Conservation (phyloP, 108 stramenopile genomes). For the Skeletonema grethae region DNA sequence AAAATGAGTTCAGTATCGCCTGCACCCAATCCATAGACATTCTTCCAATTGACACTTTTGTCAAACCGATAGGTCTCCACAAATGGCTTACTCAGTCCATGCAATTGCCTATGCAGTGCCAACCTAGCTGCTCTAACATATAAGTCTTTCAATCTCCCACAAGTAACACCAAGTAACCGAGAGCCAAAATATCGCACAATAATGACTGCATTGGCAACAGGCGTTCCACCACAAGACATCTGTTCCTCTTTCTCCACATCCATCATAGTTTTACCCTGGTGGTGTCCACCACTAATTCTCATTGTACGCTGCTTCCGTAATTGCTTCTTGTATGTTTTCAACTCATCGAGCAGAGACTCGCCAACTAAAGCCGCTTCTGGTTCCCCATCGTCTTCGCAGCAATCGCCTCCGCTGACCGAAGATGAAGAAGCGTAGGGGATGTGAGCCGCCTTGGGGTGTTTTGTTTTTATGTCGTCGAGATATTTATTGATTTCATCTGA, state of each 20-base stretch:
- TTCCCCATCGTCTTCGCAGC: conserved; percentile 63
- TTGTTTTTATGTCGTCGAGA: conserved; percentile 29
- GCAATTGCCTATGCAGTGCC: conserved; percentile 60
- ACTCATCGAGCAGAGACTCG: conserved; percentile 33
- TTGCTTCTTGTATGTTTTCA: conserved; percentile 13
- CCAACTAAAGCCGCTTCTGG: conserved; percentile 45
- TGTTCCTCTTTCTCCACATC: conserved; percentile 3
- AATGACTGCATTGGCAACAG: conserved; percentile 47
- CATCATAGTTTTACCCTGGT: neutral
- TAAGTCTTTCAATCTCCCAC: conserved; percentile 59
- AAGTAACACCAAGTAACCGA: conserved; percentile 67
- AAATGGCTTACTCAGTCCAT: conserved; percentile 39
- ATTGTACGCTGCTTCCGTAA: conserved; percentile 17
- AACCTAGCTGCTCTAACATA: conserved; percentile 55
- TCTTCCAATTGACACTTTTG: conserved; percentile 22
- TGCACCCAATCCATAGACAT: conserved; percentile 71
- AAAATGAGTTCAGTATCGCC: conserved; percentile 76
- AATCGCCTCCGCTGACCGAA: neutral
- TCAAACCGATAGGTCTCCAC: conserved; percentile 32
- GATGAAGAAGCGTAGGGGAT: conserved; percentile 47
- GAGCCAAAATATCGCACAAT: conserved; percentile 64
- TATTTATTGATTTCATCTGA: conserved; percentile 24
- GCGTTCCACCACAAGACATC: conserved; percentile 9
- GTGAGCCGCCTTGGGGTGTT: conserved; percentile 60
- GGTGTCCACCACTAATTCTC: conserved; percentile 11